Evolutionary conservation across 1,139 yeast species (phyloP).

Genomic region (Arxiozyma bovina): DNA sequence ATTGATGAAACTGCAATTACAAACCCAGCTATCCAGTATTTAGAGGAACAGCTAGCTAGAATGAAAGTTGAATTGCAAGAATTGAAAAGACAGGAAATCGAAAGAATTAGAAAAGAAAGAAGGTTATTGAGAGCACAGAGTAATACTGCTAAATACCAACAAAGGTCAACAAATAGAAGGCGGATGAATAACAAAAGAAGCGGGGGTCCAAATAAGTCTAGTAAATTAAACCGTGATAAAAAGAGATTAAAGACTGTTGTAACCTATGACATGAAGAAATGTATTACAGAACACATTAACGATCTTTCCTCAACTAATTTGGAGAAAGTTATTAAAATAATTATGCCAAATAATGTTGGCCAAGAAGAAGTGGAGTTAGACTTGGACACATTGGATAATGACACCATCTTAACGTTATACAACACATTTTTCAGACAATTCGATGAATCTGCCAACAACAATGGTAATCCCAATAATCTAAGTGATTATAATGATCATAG

Average conservation of each 20-base stretch:
- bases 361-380: constrained; percentile 86
- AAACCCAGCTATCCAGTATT: constrained; percentile 80
- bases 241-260: constrained; percentile 40
- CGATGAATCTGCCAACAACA: constrained; percentile 18
- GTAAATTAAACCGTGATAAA: constrained; percentile 17
- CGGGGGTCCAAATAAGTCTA: constrained; percentile 5
- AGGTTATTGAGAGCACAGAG: constrained; percentile 29
- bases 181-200: constrained; percentile 10
- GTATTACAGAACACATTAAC: constrained; percentile 78
- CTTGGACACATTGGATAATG: constrained; percentile 85
- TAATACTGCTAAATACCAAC: constrained; percentile 10
- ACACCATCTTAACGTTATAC: constrained; percentile 74
- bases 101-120: constrained; percentile 42
- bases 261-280: constrained; percentile 95
- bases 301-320: constrained; percentile 68
- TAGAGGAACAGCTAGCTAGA: constrained; percentile 76
- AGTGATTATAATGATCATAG: constrained; percentile 1
- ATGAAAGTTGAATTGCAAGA: constrained; percentile 80
- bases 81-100: constrained; percentile 67
- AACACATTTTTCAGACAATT: constrained; percentile 38
- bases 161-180: constrained; percentile 8
- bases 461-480: constrained; percentile 6
- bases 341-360: constrained; percentile 69
- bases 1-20: constrained; percentile 66
- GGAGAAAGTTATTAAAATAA: constrained; percentile 74